phyloP scores from a whole-genome alignment of 2,329 filamentous ascomycete species.

The Biscogniauxia marginata region DNA sequence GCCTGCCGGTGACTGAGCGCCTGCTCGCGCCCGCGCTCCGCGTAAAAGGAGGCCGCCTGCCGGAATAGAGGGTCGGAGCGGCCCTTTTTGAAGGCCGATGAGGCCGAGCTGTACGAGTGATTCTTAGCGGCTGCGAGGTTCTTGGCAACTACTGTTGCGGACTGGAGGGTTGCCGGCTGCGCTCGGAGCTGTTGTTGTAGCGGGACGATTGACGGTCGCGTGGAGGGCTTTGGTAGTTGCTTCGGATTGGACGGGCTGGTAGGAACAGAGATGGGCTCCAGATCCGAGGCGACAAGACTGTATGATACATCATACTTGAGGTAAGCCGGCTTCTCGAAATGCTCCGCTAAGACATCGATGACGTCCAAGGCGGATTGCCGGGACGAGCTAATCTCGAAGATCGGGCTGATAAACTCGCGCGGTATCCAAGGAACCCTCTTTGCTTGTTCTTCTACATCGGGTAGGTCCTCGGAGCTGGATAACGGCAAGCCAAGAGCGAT shows the following conservation, averaged over 20 bases:
- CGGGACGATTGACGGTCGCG: neutral
- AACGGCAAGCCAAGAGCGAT: conserved; percentile 37
- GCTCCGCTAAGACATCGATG: conserved; percentile 39
- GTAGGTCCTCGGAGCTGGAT: conserved; percentile 30
- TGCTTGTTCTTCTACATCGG: conserved; percentile 34
- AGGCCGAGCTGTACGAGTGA: conserved; percentile 37
- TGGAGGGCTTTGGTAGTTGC: neutral
- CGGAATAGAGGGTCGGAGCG: conserved; percentile 72
- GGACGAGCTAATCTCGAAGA: conserved; percentile 40
- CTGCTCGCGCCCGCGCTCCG: conserved; percentile 66
- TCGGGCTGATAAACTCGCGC: conserved; percentile 40
- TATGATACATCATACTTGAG: conserved; percentile 32
- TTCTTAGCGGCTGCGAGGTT: conserved; percentile 21
- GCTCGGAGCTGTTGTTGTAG: neutral
- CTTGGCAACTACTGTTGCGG: conserved; percentile 12
- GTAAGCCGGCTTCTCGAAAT: conserved; percentile 41
- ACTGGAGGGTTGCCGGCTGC: conserved; percentile 1
- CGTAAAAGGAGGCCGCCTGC: conserved; percentile 74
- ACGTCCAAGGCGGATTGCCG: conserved; percentile 36
- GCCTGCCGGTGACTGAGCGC: conserved; percentile 55
- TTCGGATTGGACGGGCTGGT: conserved; percentile 1
- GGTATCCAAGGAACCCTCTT: conserved; percentile 44
- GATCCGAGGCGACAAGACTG: conserved; percentile 23
- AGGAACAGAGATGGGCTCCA: conserved; percentile 6
- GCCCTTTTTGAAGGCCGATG: conserved; percentile 44